These are phyloP conservation scores for Botrytis pseudocinerea DNA, from an alignment of 2,329 filamentous ascomycete species.

Conservation along the genomic window DNA sequence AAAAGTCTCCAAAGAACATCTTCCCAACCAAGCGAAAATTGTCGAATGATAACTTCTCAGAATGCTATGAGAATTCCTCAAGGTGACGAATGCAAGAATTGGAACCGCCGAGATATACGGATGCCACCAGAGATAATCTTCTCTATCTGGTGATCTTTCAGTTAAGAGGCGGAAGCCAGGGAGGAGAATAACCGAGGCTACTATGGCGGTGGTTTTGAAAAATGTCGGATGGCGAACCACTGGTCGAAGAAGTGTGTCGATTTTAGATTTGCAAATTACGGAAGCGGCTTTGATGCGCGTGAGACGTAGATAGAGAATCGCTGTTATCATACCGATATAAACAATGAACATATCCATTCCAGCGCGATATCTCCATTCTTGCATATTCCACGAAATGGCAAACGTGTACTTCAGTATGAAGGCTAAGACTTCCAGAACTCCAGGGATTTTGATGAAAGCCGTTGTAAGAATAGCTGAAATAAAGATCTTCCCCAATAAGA, in stretches of 20 bases:
- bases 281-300: slow-evolving; percentile 33
- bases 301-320: slow-evolving; percentile 45
- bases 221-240: slow-evolving; percentile 23
- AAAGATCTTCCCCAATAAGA: slow-evolving; percentile 51
- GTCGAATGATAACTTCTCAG: slow-evolving; percentile 48
- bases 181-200: slow-evolving; percentile 31
- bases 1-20: slow-evolving; percentile 59
- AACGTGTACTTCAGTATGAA: slow-evolving; percentile 45
- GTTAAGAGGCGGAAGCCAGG: slow-evolving; percentile 32
- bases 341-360: slow-evolving; percentile 55
- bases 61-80: slow-evolving; percentile 51
- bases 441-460: slow-evolving; percentile 43
- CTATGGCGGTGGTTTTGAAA: slow-evolving; percentile 27
- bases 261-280: slow-evolving; percentile 32
- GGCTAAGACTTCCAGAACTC: slow-evolving; percentile 47
- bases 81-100: slow-evolving; percentile 51
- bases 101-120: slow-evolving; percentile 56
- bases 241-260: slow-evolving; percentile 29
- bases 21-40: slow-evolving; percentile 56
- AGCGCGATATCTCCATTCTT: slow-evolving; percentile 53
- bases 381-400: slow-evolving; percentile 50
- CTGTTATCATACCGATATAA: slow-evolving; percentile 56
- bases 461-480: slow-evolving; percentile 47
- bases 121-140: slow-evolving; percentile 52
- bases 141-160: slow-evolving; percentile 40